These are phyloP conservation scores for Hericium rajendrae DNA, from an alignment of 768 basidiomycete genomes.

Conservation along the genomic window DNA sequence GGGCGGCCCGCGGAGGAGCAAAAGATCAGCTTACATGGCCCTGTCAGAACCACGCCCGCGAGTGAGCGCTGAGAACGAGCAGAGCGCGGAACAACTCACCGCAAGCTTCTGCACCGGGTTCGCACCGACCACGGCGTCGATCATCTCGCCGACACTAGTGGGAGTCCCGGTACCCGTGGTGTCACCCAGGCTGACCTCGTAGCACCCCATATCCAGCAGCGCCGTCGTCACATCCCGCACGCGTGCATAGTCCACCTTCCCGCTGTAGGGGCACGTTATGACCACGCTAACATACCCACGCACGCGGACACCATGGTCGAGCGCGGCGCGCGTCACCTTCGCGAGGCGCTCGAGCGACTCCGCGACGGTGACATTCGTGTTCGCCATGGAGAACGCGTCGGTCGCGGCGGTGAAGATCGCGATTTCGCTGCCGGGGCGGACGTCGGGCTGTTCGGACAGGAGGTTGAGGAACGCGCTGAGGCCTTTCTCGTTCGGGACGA, in stretches of 20 bases:
- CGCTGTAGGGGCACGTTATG: slow-evolving; percentile 82
- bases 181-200: slow-evolving; percentile 87
- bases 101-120: slow-evolving; percentile 64
- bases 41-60: slow-evolving; percentile 17
- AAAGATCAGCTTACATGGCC: slow-evolving; percentile 39
- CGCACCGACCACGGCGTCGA: slow-evolving; percentile 57
- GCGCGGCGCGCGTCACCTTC: slow-evolving; percentile 52
- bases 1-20: not conserved
- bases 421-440: slow-evolving; percentile 68
- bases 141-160: slow-evolving; percentile 49
- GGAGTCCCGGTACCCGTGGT: slow-evolving; percentile 86
- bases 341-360: slow-evolving; percentile 61
- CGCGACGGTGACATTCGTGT: slow-evolving; percentile 66
- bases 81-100: slow-evolving; percentile 26
- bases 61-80: not conserved
- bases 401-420: slow-evolving; percentile 86
- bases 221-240: slow-evolving; percentile 65
- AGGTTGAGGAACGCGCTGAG: slow-evolving; percentile 58
- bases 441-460: slow-evolving; percentile 28
- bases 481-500: slow-evolving; percentile 74
- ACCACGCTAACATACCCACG: slow-evolving; percentile 82
- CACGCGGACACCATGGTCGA: slow-evolving; percentile 54
- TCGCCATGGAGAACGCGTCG: slow-evolving; percentile 77
- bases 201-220: slow-evolving; percentile 84
- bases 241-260: slow-evolving; percentile 49